These are phyloP conservation scores for Chloris gayana DNA, from an alignment of 176 grass and related monocot genomes.

Conservation along the genomic window DNA sequence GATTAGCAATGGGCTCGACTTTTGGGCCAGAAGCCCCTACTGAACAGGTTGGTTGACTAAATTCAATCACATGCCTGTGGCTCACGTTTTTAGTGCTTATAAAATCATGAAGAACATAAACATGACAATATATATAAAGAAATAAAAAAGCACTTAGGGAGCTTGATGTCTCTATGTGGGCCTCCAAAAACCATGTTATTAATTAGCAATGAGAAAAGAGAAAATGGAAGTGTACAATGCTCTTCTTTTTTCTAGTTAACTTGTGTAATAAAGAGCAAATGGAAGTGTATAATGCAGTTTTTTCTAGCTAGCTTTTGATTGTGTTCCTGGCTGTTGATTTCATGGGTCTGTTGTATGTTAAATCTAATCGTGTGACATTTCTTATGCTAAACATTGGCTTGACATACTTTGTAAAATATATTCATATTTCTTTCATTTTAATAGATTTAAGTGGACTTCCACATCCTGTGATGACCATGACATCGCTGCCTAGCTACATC, in stretches of 20 bases:
- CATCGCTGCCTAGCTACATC: neutral
- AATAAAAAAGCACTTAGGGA: neutral
- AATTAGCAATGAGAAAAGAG: neutral
- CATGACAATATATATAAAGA: neutral
- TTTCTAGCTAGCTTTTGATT: conserved; percentile 6
- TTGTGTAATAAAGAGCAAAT: conserved; percentile 8
- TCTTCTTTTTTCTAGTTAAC: neutral
- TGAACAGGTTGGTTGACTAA: conserved; percentile 58
- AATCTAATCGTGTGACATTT: neutral
- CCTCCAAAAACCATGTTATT: conserved; percentile 13
- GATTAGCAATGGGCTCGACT: conserved; percentile 93
- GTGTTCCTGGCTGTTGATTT: conserved; percentile 13
- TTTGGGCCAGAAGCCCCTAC: conserved; percentile 81
- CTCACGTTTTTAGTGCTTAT: conserved; percentile 5
- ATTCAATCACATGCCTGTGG: conserved; percentile 6
- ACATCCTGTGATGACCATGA: conserved; percentile 12
- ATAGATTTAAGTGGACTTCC: conserved; percentile 4
- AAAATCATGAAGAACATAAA: conserved; percentile 23
- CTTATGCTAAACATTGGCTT: conserved; percentile 12
- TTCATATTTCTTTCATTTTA: conserved; percentile 27
- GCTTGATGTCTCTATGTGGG: neutral
- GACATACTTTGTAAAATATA: neutral
- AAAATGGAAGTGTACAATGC: neutral
- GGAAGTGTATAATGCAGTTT: neutral
- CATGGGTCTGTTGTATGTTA: neutral